These are phyloP conservation scores for Populus pruinosa DNA, from an alignment of 345 rosid genomes.

Conservation along the genomic window DNA sequence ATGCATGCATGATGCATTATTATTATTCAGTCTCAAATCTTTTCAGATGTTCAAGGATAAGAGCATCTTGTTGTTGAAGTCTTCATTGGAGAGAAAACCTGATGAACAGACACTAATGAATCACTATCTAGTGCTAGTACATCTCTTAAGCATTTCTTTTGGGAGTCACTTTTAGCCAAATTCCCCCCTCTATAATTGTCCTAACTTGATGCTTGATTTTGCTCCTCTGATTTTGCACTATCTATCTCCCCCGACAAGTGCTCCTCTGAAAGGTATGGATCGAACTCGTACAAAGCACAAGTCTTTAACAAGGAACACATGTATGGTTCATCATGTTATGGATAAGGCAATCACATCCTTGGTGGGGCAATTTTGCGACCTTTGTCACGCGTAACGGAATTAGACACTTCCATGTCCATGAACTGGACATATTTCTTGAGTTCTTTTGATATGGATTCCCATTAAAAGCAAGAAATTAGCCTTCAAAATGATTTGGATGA, in stretches of 20 bases:
- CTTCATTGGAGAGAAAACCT: not conserved
- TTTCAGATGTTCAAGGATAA: not conserved
- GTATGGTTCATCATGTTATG: conserved; percentile 21
- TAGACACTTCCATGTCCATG: conserved; percentile 7
- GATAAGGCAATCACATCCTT: conserved; percentile 34
- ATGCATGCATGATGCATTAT: not conserved
- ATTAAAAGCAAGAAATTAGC: no score
- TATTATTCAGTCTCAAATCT: not conserved
- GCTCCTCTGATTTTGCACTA: conserved; percentile 7
- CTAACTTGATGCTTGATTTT: conserved; percentile 23
- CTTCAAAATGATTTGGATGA: no score
- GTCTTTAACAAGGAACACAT: conserved; percentile 28
- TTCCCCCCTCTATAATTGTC: conserved; percentile 30
- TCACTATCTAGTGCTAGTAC: not conserved
- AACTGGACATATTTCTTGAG: not conserved
- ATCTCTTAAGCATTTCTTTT: not conserved
- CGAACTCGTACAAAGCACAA: conserved; percentile 13
- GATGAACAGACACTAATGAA: not conserved
- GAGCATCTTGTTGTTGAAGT: not conserved
- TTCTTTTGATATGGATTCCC: not conserved
- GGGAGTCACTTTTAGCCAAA: conserved; percentile 18
- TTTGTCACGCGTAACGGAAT: conserved; percentile 27
- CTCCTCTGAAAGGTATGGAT: conserved; percentile 16
- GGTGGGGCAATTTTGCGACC: conserved; percentile 2
- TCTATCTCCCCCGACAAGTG: conserved; percentile 14